These are phyloP conservation scores for Diaporthe vexans DNA, from an alignment of 2,329 filamentous ascomycete genomes.

Conservation along the genomic window DNA sequence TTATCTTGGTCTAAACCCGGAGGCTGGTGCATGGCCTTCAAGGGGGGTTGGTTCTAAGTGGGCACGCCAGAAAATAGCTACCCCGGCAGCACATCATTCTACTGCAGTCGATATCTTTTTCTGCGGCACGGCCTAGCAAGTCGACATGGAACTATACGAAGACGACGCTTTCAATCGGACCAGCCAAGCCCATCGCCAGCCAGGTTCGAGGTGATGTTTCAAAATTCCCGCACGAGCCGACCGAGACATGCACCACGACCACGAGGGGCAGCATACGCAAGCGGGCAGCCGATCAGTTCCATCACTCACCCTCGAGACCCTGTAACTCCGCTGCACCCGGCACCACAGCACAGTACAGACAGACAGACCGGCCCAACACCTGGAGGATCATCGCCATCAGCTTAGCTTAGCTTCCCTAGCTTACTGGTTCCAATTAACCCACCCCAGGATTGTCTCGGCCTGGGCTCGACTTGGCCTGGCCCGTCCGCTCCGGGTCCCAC, in stretches of 20 bases:
- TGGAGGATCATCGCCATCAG: conserved; percentile 18
- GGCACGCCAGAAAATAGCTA: not conserved
- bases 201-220: not conserved
- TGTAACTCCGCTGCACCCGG: not conserved
- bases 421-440: not conserved
- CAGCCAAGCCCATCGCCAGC: not conserved
- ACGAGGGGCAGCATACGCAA: conserved; percentile 35
- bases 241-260: conserved; percentile 3
- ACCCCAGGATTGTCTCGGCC: conserved; percentile 14
- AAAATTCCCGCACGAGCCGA: not conserved
- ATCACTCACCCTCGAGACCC: not conserved
- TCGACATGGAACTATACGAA: not conserved
- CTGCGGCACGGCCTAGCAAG: not conserved
- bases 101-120: conserved; percentile 18
- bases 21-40: conserved; percentile 37
- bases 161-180: conserved; percentile 15
- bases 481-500: not conserved
- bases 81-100: not conserved
- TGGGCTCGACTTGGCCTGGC: not conserved
- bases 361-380: too few relatives aligned
- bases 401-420: conserved; percentile 25
- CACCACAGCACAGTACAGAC: not conserved
- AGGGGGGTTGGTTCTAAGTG: too few relatives aligned
- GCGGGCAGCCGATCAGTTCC: conserved; percentile 21
- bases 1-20: conserved; percentile 38